phyloP scores from a whole-genome alignment of 208 protist genomes.

The Leishmania major region DNA sequence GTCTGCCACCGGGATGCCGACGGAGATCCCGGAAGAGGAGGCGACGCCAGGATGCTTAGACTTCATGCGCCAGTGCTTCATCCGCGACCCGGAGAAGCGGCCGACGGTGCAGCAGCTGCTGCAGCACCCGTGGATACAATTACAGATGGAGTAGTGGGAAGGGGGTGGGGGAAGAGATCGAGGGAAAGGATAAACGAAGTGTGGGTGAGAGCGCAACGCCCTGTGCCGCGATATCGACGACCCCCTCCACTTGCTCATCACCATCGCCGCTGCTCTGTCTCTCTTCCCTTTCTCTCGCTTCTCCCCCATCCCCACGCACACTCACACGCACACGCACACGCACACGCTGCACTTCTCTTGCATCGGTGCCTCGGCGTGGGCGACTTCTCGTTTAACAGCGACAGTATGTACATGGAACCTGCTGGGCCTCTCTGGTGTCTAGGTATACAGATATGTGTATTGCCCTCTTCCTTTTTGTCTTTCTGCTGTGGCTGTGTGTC shows the following conservation, averaged over 20 bases:
- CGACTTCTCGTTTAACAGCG: neutral
- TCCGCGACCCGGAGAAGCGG: conserved; percentile 70
- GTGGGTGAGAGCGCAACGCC: neutral
- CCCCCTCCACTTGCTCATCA: neutral
- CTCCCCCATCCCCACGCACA: too few species aligned
- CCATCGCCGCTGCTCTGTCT: neutral
- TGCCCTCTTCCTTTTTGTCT: neutral
- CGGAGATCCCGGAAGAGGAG: conserved; percentile 82
- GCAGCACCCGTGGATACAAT: conserved; percentile 86
- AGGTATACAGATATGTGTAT: too few species aligned
- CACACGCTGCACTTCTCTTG: neutral
- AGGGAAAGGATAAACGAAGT: neutral
- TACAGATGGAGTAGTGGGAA: conserved; percentile 59
- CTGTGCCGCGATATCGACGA: neutral
- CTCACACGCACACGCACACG: neutral
- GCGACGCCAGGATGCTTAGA: conserved; percentile 77
- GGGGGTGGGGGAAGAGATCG: too few species aligned
- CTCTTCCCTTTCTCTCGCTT: neutral
- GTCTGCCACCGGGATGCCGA: conserved; percentile 68
- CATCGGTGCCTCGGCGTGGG: neutral
- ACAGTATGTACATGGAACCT: neutral
- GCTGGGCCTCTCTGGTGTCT: neutral
- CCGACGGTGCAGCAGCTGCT: conserved; percentile 88
- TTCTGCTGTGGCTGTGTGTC: neutral
- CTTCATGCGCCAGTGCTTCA: conserved; percentile 88